Base-by-base conservation (phyloP, 192 early-diverging fungal species). In the Backusella westeae region DNA sequence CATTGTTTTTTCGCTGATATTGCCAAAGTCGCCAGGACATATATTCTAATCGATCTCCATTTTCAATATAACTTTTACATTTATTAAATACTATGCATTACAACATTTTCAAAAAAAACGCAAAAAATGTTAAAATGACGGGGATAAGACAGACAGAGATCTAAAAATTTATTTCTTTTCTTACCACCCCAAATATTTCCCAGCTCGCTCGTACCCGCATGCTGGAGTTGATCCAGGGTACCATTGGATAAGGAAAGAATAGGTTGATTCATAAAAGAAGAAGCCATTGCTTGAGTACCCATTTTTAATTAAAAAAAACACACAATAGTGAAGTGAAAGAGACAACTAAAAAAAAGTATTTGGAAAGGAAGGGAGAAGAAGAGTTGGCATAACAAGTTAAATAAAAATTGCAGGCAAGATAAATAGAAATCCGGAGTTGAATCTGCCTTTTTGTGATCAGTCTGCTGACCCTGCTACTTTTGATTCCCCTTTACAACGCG, bases 11-110 rank as follows among this genome's bases (percentile, higher is more conserved):
- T 63, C 56, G 39, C 26, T 49, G 26, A 32, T 69, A 14, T 14
- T 69, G 68, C 80, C 80, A 81, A 36, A 81, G 35, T 74, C 81
- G 21, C 80, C 80, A 81, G 6, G 80, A 77, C 72, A 81, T 81
- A 42, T 81, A 78, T 71, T 81, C 80, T 12, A 81, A 67, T 46
- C 80, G 66, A 34, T 69, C 46, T 44, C 80, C 80, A 66, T 81
- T 52, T 17, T 81, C 72, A 14, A 77, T 71, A 49, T 66, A 68
- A 9, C 49, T 53, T 52, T 81, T 81, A 29, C 80, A 81, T 74
- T 81, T 81, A 42, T 71, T 71, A 42, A 81, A 81, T 23, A 71
- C 80, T 81, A 36, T 59, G 32, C 41, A 69, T 34, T 34, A 52
- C 39, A 52, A 39, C 21, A 23, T 70, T 70, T 29, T 49, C 19